A percentile compares a stretch with the other conserved stretches of the same genome.
phyloP scores from a whole-genome alignment of 2,329 filamentous ascomycete species.

The Ophiostoma australiae region DNA sequence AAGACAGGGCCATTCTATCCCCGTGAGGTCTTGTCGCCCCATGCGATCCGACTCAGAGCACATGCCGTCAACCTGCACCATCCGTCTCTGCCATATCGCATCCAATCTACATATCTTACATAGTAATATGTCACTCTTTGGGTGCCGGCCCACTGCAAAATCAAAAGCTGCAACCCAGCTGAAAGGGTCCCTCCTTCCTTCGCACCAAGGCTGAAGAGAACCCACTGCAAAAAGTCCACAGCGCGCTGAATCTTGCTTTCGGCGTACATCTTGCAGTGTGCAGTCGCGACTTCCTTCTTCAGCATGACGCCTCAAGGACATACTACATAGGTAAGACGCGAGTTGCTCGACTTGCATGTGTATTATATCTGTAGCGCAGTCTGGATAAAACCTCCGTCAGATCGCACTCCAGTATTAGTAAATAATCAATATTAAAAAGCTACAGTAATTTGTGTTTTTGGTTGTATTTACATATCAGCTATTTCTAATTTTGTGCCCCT shows the following conservation, averaged over 20 bases:
- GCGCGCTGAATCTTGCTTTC: background rate
- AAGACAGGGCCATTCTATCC: background rate
- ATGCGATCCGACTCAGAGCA: background rate
- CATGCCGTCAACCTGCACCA: background rate
- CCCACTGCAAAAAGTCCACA: constrained; percentile 6
- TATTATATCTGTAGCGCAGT: background rate
- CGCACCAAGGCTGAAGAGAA: background rate
- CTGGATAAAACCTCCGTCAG: background rate
- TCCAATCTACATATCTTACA: background rate
- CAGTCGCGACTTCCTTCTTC: constrained; percentile 11
- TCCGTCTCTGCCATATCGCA: background rate
- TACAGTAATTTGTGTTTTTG: background rate
- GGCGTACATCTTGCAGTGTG: background rate
- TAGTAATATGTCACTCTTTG: background rate
- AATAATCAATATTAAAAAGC: background rate
- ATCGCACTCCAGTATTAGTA: background rate
- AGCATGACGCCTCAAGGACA: background rate
- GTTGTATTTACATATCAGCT: background rate
- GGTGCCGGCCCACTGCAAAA: background rate
- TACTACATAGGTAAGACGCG: background rate
- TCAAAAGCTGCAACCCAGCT: constrained; percentile 19
- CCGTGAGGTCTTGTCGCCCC: background rate
- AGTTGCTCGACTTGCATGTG: background rate
- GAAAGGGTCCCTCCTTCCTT: constrained; percentile 16
- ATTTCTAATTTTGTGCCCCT: background rate